Base-by-base conservation (phyloP, 345 rosid species). In the Capsella bursapastoris region DNA sequence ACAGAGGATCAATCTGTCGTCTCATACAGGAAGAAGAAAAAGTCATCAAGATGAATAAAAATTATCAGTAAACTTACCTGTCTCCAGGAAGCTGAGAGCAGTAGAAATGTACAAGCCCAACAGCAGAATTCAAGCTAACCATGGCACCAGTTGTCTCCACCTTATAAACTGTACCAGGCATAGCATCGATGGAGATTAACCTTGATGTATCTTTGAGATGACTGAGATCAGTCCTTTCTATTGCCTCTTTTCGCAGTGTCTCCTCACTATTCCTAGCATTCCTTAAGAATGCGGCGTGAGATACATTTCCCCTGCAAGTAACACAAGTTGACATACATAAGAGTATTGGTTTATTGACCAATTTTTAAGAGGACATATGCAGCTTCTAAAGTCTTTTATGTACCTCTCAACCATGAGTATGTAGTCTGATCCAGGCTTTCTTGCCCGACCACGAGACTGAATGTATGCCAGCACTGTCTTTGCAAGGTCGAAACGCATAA, bases 341-440 rank as follows among this genome's bases (percentile, higher is more conserved):
- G 12, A 65, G 28, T 31, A 37, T 15, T 35, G 41, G 35, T 11
- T 45, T 34, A 16, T 22, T 35, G 56, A 43, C 43, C 22, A 50
- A 40, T 44, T 10, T 13, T 62, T 40, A 14, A 35, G 44, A 37
- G 18, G 22, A 52, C 7, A 31, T 9, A 8, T 49, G 14, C 27
- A 12, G 6, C 4, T 50, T 25, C 37, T n/a, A 41, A n/a, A 27
- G 45, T n/a, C 25, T 58, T 48, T 6, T 34, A 44, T 37, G 70
- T 10, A 95, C 99, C 99, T 92, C 86, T 95, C 99, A 79, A 88
- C 90, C 99, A 95, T 95, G 84, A 95, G 88, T 76, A 95, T 90
- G 66, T 95, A 95, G 87, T 89, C 96, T 77, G 99, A 95, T 44
- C 99, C 99, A 78, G 99, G 97, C 82, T 95, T 95, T 84, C 99